Evolutionary conservation across 257 asterid genomes (phyloP).

Genomic region (Gardenia jasminoides): DNA sequence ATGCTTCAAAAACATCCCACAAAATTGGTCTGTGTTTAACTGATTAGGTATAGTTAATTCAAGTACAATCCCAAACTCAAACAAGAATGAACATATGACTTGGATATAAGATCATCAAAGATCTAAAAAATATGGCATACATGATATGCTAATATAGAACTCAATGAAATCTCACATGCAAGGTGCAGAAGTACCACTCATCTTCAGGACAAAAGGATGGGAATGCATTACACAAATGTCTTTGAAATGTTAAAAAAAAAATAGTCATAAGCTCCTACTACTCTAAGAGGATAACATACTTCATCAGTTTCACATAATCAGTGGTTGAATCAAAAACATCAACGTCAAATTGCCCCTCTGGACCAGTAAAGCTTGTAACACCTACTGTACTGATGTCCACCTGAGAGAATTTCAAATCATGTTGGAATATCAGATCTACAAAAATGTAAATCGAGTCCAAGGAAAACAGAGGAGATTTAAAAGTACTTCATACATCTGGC

Average conservation of each 20-base stretch:
- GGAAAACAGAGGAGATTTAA: constrained; percentile 4
- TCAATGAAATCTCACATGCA: not conserved
- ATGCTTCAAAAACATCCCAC: not conserved
- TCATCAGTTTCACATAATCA: constrained; percentile 92
- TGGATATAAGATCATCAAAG: not conserved
- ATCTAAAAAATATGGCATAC: not conserved
- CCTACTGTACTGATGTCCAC: constrained; percentile 75
- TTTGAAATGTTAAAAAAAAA: not conserved
- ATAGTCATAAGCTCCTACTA: not conserved
- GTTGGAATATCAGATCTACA: not conserved
- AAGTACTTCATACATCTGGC: constrained; percentile 68
- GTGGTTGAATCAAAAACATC: constrained; percentile 91
- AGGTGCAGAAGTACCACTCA: constrained; percentile 3
- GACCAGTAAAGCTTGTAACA: constrained; percentile 72
- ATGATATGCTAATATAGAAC: not conserved
- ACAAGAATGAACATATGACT: not conserved
- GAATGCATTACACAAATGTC: constrained; percentile 15
- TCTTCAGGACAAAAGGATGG: not conserved
- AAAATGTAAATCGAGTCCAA: not conserved
- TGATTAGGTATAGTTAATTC: not conserved
- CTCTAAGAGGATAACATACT: constrained; percentile 47
- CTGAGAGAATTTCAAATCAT: constrained; percentile 30
- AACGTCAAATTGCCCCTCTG: constrained; percentile 82
- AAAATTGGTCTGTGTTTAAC: not conserved
- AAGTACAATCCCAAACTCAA: not conserved